Evolutionary conservation across 179 eudicot species (phyloP), one percentile per base, ranked within the genome.

Genomic region (Beta macrorhiza): DNA sequence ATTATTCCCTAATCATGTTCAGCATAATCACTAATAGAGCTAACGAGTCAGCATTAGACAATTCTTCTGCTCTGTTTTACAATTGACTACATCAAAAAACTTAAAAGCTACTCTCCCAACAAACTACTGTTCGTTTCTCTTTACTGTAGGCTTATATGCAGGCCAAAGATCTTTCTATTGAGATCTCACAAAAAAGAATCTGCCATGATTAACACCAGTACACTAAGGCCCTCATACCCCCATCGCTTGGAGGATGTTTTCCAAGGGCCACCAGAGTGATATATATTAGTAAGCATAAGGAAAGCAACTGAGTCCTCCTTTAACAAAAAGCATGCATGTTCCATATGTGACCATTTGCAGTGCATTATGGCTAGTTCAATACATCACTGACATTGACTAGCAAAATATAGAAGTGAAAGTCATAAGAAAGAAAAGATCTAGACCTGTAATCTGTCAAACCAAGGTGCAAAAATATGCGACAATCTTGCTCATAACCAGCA

Each of bases 391-490:
- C 56, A 11, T 76, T 13, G n/a, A 64, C 5, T 42, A 9, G 1
- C 68, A 62, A 76, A 75, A 5, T n/a, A 5, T 11, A 14, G 0
- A 55, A n/a, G 13, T n/a, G 3, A 80, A 67, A 22, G 45, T 9
- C 42, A 63, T 19, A 32, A 84, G 17, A 71, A 57, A 65, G 53
- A 80, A 64, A 59, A 77, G 81, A 75, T 65, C 67, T 65, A 42
- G 57, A 95, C 99, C 90, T 92, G 86, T 95, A 95, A 84, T 95
- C 99, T 67, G 99, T 95, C 91, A 93, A 86, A 78, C 99, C 99
- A 74, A 95, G 97, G 87, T 89, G 92, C 80, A 95, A 87, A 83
- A 79, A 70, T 63, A 85, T 88, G 47, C 76, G 82, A 25, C 81
- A 37, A 76, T 81, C 73, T 81, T 80, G 79, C 77, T 51, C 75